Percentiles rank a stretch among this genome's conserved stretches.
phyloP scores from a whole-genome alignment of 2,329 filamentous ascomycete genomes.

The Diaporthe citriasiana region DNA sequence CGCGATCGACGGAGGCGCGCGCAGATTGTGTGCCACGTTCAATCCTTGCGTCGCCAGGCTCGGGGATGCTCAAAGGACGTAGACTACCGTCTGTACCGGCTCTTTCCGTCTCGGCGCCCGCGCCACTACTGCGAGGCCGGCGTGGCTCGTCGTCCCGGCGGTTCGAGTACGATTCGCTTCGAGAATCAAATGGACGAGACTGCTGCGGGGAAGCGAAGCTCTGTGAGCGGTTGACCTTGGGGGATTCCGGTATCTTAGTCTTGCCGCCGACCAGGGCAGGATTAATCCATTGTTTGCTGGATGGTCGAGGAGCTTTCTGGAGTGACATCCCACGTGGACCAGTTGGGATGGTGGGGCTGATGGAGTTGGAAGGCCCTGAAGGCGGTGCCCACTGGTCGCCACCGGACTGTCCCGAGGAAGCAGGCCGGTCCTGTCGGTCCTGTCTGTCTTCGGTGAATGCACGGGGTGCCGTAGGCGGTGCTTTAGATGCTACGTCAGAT shows the following conservation, averaged over 20 bases:
- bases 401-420: slow-evolving; percentile 57
- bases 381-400: slow-evolving; percentile 55
- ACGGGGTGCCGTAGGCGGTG: slow-evolving; percentile 67
- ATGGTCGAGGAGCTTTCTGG: slow-evolving; percentile 61
- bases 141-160: slow-evolving; percentile 59
- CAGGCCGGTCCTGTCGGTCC: slow-evolving; percentile 66
- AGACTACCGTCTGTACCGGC: slow-evolving; percentile 53
- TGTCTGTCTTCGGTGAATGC: slow-evolving; percentile 66
- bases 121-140: slow-evolving; percentile 68
- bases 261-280: slow-evolving; percentile 59
- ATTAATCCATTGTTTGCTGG: slow-evolving; percentile 73
- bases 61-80: slow-evolving; percentile 59
- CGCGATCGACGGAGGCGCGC: slow-evolving; percentile 51
- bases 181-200: slow-evolving; percentile 51
- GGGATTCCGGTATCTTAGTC: slow-evolving; percentile 62
- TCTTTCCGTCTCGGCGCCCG: slow-evolving; percentile 59
- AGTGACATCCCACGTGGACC: slow-evolving; percentile 66
- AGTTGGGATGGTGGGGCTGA: slow-evolving; percentile 64
- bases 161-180: slow-evolving; percentile 54
- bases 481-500: slow-evolving; percentile 52
- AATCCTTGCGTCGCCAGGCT: slow-evolving; percentile 61
- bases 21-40: slow-evolving; percentile 57
- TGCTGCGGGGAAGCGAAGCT: slow-evolving; percentile 61
- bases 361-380: slow-evolving; percentile 61
- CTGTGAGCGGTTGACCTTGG: slow-evolving; percentile 65